A percentile compares a stretch with the other conserved stretches of the same genome.
phyloP scores from a whole-genome alignment of 805 yeast genomes.

The Kockiozyma suomiensis region DNA sequence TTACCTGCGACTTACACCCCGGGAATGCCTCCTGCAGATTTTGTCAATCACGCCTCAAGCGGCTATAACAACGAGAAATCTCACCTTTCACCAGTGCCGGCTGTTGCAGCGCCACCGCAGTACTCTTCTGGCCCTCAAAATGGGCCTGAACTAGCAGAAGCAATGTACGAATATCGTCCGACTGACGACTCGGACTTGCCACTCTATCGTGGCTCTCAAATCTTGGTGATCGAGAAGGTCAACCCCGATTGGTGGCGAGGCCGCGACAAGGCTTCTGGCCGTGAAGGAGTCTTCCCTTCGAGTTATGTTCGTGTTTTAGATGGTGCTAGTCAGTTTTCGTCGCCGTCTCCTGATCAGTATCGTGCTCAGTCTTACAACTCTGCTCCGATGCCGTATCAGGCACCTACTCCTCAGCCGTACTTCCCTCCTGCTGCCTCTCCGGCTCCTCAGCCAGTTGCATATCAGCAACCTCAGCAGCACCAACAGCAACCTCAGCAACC shows the following conservation, averaged over 20 bases:
- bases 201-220: constrained; percentile 65
- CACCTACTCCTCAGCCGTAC: constrained; percentile 35
- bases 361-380: constrained; percentile 13
- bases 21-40: constrained; percentile 34
- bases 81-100: constrained; percentile 11
- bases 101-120: constrained; percentile 33
- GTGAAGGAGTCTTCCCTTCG: constrained; percentile 84
- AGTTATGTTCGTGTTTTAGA: constrained; percentile 66
- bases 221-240: constrained; percentile 69
- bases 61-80: constrained; percentile 5
- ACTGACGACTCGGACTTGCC: constrained; percentile 75
- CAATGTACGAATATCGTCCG: constrained; percentile 71
- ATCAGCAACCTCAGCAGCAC: constrained; percentile 33
- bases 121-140: constrained; percentile 33
- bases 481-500: constrained; percentile 32
- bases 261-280: constrained; percentile 46
- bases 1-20: constrained; percentile 54
- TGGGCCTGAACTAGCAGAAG: constrained; percentile 52
- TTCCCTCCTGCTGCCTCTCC: constrained; percentile 9
- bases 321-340: neutral
- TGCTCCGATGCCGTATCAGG: constrained; percentile 26
- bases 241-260: constrained; percentile 95
- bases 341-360: constrained; percentile 16
- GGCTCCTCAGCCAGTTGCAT: constrained; percentile 15
- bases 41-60: neutral